Evolutionary conservation across 345 rosid genomes (phyloP).

Genomic region (Tarenaya hassleriana): DNA sequence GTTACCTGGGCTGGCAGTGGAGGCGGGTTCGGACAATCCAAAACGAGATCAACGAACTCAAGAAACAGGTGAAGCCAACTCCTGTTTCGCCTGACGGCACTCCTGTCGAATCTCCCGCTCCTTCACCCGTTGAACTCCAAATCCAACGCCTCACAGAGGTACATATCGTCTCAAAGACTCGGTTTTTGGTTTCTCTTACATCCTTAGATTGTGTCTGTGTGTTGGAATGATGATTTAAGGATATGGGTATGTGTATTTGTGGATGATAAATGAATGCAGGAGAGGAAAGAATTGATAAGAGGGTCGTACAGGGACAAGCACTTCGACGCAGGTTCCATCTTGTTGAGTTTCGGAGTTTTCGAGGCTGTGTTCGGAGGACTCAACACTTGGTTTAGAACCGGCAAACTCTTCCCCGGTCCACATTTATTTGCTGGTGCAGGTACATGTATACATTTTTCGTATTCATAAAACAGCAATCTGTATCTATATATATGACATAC

Average conservation of each 20-base stretch:
- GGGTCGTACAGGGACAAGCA: conserved; percentile 59
- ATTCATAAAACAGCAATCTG: not conserved
- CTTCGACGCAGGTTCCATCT: conserved; percentile 73
- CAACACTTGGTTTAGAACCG: conserved; percentile 77
- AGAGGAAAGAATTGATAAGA: conserved; percentile 31
- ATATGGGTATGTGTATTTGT: no score
- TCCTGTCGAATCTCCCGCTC: conserved; percentile 39
- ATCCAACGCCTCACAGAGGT: conserved; percentile 68
- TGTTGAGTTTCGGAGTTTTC: conserved; percentile 79
- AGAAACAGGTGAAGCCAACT: conserved; percentile 65
- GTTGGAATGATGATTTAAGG: no score
- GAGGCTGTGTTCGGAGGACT: conserved; percentile 73
- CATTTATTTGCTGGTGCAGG: conserved; percentile 95
- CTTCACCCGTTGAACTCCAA: conserved; percentile 44
- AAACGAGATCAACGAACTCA: conserved; percentile 57
- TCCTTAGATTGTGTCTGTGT: no score
- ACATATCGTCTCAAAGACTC: no score
- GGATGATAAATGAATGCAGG: not conserved
- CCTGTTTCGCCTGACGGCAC: conserved; percentile 62
- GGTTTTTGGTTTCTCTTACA: no score
- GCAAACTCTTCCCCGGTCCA: conserved; percentile 97
- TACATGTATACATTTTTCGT: no score
- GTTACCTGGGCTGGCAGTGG: conserved; percentile 97
- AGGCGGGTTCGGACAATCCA: conserved; percentile 76
- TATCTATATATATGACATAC: not conserved